phyloP scores from a whole-genome alignment of 805 yeast species.

The Myxozyma nipponensis region DNA sequence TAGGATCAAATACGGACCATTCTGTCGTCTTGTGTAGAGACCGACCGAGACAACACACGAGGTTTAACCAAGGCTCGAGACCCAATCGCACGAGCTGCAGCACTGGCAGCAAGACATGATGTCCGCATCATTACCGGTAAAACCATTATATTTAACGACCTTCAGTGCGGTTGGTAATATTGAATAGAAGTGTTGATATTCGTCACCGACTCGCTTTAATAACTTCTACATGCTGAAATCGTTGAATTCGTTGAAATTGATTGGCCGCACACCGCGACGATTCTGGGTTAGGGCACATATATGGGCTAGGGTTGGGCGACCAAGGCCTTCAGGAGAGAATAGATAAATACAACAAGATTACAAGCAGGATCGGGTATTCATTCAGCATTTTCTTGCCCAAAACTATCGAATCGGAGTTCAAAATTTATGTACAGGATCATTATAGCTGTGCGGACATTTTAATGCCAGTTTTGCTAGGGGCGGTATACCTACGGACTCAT shows the following conservation, averaged over 20 bases:
- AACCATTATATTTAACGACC: background rate
- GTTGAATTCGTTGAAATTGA: background rate
- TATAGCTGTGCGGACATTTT: slow-evolving; percentile 9
- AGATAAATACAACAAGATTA: too few species aligned
- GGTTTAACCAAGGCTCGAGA: background rate
- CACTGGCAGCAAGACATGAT: background rate
- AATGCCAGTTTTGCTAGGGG: background rate
- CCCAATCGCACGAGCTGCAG: background rate
- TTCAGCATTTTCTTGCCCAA: background rate
- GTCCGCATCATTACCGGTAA: background rate
- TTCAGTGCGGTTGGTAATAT: too few species aligned
- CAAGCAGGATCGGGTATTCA: background rate
- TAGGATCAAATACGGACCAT: slow-evolving; percentile 10
- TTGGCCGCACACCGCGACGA: background rate
- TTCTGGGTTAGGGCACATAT: background rate
- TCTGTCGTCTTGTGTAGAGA: slow-evolving; percentile 12
- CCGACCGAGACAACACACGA: background rate
- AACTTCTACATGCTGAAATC: too few species aligned
- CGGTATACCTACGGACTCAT: background rate
- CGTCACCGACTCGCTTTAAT: too few species aligned
- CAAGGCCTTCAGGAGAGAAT: too few species aligned
- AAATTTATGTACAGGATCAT: slow-evolving; percentile 1
- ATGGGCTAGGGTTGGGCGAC: background rate
- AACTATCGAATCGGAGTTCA: slow-evolving; percentile 4
- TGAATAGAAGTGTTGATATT: too few species aligned